Evolutionary conservation across 1,284 basidiomycete species (phyloP).

Genomic region (Moesziomyces globuligerus): DNA sequence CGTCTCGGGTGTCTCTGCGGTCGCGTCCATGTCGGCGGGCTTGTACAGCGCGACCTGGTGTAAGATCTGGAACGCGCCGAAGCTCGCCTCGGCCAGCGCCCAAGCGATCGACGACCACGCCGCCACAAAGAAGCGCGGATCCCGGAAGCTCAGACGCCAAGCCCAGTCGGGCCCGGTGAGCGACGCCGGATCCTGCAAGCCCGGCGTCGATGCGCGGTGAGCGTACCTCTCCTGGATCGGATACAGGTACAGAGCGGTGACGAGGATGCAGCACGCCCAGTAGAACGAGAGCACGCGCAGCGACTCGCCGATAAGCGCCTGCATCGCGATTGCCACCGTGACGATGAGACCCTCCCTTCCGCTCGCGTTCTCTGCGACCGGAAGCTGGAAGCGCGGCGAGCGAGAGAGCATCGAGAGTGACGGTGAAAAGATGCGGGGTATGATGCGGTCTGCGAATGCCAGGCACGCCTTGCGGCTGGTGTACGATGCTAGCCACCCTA

Average conservation of each 20-base stretch:
- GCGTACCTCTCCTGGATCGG: conserved; percentile 34
- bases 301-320: conserved; percentile 35
- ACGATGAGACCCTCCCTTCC: conserved; percentile 27
- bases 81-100: conserved; percentile 39
- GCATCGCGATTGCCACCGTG: conserved; percentile 34
- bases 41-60: conserved; percentile 44
- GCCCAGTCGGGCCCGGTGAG: conserved; percentile 34
- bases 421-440: conserved; percentile 29
- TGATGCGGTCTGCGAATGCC: conserved; percentile 34
- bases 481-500: conserved; percentile 42
- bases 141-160: conserved; percentile 36
- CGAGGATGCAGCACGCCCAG: conserved; percentile 45
- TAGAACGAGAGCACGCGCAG: conserved; percentile 42
- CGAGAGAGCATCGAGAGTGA: conserved; percentile 22
- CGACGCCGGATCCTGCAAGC: background rate
- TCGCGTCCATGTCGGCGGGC: conserved; percentile 15
- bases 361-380: conserved; percentile 4
- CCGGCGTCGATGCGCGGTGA: conserved; percentile 4
- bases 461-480: conserved; percentile 40
- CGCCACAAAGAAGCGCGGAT: conserved; percentile 46
- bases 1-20: background rate
- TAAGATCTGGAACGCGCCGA: conserved; percentile 41
- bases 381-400: conserved; percentile 23
- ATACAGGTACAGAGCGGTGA: conserved; percentile 42
- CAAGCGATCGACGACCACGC: conserved; percentile 42